phyloP scores from a whole-genome alignment of 139 green algal species.

The Coccomyxa sp. region DNA sequence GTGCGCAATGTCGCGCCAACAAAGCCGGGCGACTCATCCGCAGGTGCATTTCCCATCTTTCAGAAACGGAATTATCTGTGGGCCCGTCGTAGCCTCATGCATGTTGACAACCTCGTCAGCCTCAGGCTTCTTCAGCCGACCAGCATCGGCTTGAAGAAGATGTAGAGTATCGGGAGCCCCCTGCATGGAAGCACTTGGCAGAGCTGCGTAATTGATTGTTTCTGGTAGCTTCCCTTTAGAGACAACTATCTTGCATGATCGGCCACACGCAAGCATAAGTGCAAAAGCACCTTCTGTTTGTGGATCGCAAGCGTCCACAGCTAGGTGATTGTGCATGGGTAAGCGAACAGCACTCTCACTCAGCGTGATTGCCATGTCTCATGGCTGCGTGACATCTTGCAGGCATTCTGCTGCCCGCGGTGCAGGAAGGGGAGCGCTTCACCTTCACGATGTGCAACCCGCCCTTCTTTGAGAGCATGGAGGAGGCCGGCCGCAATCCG shows the following conservation, averaged over 20 bases:
- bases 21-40: background rate
- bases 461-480: conserved; percentile 89
- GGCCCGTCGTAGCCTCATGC: background rate
- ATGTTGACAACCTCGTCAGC: background rate
- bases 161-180: background rate
- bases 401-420: conserved; percentile 38
- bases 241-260: too few relatives aligned
- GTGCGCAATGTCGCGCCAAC: conserved; percentile 30
- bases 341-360: too few relatives aligned
- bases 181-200: background rate
- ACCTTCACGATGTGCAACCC: conserved; percentile 94
- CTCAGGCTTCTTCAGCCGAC: background rate
- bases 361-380: too few relatives aligned
- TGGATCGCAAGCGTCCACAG: too few relatives aligned
- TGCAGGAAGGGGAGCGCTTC: conserved; percentile 41
- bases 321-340: too few relatives aligned
- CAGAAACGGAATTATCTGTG: background rate
- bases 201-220: too few relatives aligned
- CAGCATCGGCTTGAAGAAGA: background rate
- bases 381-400: background rate
- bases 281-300: too few relatives aligned
- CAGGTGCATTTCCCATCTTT: background rate
- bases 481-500: conserved; percentile 76
- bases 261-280: too few relatives aligned
- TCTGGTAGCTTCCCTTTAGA: too few relatives aligned